Conservation (phyloP, 108 stramenopile genomes). For the Nitzschia sp. region DNA sequence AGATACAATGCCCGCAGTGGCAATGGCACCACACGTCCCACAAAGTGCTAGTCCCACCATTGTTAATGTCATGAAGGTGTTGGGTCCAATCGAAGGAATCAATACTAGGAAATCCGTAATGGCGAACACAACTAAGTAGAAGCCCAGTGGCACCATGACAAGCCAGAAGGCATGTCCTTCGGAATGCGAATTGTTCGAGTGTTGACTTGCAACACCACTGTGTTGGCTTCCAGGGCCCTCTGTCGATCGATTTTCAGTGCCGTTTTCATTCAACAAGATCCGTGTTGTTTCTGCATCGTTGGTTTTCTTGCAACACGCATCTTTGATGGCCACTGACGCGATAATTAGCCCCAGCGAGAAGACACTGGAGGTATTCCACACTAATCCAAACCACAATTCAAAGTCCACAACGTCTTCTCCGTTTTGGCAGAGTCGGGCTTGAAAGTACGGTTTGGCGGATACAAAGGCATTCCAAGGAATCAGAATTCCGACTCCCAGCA, state of each 20-base stretch:
- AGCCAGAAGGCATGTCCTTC: constrained; percentile 30
- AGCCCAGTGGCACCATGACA: constrained; percentile 45
- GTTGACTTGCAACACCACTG: not conserved
- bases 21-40: constrained; percentile 45
- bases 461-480: constrained; percentile 77
- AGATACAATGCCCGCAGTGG: constrained; percentile 50
- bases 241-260: not conserved
- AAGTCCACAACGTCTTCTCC: constrained; percentile 25
- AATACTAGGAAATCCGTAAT: constrained; percentile 37
- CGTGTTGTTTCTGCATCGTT: not conserved
- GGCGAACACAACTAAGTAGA: constrained; percentile 51
- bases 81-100: constrained; percentile 21
- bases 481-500: constrained; percentile 57
- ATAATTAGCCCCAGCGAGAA: constrained; percentile 36
- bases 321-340: constrained; percentile 12
- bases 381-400: constrained; percentile 53
- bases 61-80: constrained; percentile 28
- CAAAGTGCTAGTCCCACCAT: constrained; percentile 34
- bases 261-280: not conserved
- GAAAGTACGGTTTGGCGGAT: constrained; percentile 61
- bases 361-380: constrained; percentile 53
- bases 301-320: constrained; percentile 1
- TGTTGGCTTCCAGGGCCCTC: not conserved
- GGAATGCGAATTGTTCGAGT: not conserved
- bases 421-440: constrained; percentile 34